A percentile compares a stretch with the other conserved stretches of the same genome.
phyloP scores from a whole-genome alignment of 2,329 filamentous ascomycete species.

The Monilinia laxa region DNA sequence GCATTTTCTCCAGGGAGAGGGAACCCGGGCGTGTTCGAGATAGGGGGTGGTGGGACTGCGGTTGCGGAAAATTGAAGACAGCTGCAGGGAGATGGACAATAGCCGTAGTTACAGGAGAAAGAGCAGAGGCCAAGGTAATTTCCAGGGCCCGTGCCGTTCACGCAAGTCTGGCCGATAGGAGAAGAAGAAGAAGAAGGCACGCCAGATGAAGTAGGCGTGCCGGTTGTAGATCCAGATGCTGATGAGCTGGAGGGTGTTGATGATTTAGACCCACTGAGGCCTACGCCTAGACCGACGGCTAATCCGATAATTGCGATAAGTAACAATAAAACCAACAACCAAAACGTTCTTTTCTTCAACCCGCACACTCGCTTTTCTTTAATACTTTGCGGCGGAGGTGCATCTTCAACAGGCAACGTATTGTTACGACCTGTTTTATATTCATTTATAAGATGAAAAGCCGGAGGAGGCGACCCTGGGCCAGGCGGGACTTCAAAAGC shows the following conservation, averaged over 20 bases:
- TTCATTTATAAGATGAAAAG: constrained; percentile 13
- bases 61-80: constrained; percentile 29
- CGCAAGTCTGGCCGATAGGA: constrained; percentile 25
- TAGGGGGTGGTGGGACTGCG: constrained; percentile 28
- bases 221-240: neutral
- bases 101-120: constrained; percentile 37
- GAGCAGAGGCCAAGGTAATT: constrained; percentile 44
- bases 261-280: neutral
- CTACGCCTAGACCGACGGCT: constrained; percentile 18
- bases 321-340: neutral
- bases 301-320: constrained; percentile 1
- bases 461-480: constrained; percentile 5
- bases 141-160: constrained; percentile 34
- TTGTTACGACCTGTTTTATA: constrained; percentile 9
- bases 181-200: neutral
- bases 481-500: neutral
- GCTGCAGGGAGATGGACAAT: constrained; percentile 34
- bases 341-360: constrained; percentile 14
- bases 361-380: constrained; percentile 11
- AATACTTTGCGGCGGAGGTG: neutral
- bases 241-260: neutral
- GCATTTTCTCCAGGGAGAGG: constrained; percentile 41
- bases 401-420: neutral
- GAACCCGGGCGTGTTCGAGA: constrained; percentile 41
- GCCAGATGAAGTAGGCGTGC: neutral